Evolutionary conservation across 768 basidiomycete genomes (phyloP), one percentile per base, ranked within the genome.

Genomic region (Tylopilus felleus): DNA sequence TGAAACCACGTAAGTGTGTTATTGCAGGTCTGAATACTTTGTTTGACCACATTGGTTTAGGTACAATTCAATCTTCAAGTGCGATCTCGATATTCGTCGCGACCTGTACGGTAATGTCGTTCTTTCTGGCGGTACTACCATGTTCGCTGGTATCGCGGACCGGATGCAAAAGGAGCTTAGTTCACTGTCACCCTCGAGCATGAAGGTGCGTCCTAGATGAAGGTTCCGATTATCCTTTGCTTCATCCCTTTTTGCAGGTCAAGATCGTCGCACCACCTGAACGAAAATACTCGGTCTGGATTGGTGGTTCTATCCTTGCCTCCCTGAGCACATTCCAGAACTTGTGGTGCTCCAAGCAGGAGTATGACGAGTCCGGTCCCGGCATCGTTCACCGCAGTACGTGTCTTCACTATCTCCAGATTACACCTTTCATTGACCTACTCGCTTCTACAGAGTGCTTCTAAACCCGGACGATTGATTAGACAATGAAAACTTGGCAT

Each of bases 241-340:
- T 45, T 64, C 16, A 52, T 41, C 12, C 13, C 17, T 5, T 35
- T 36, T 19, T 45, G 25, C 55, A 83, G 81, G 87, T 93, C 76
- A 93, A 92, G 84, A 92, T 94, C 52, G 88, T 92, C 55, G 90
- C 93, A 56, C 93, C 93, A 47, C 92, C 93, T 51, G 93, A 96
- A 79, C 79, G 93, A 64, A 96, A 92, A 72, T 93, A 93, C 82
- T 93, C 90, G 51, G 93, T 95, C 74, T 97, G 94, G 90, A 93
- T 93, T 63, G 88, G 88, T 76, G 88, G 88, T 55, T 88, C 86
- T 40, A 90, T 90, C 64, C 75, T 90, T 61, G 93, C 93, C 42
- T 93, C 91, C 29, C 81, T 97, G 47, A 88, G 84, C 67, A 95
- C 93, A 63, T 96, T 96, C 93, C 93, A 96, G 78, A 94, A 93